Conservation (phyloP, 106 monocot genomes). For the Acorus calamus region DNA sequence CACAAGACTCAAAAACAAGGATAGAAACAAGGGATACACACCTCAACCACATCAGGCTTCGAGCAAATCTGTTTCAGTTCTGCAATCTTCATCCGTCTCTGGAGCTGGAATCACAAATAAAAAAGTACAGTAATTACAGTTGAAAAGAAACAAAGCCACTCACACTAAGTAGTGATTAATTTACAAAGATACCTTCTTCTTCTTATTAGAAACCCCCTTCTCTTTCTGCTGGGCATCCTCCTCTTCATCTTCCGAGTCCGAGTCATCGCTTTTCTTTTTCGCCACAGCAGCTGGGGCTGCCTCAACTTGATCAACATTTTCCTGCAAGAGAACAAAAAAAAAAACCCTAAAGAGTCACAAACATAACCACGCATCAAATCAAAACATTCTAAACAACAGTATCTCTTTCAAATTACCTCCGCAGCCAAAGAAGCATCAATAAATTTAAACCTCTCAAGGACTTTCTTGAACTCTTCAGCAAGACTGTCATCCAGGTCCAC, state of each 20-base stretch:
- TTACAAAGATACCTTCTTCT: constrained; percentile 69
- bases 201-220: constrained; percentile 77
- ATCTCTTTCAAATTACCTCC: constrained; percentile 25
- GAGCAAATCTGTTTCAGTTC: constrained; percentile 88
- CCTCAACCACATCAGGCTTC: constrained; percentile 98
- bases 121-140: not conserved
- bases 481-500: constrained; percentile 56
- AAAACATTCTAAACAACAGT: not conserved
- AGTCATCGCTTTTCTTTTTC: constrained; percentile 40
- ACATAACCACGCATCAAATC: not conserved
- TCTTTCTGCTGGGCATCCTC: constrained; percentile 66
- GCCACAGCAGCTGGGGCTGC: constrained; percentile 30
- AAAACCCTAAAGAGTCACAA: not conserved
- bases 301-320: constrained; percentile 51
- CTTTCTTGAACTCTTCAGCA: constrained; percentile 67
- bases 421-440: constrained; percentile 28
- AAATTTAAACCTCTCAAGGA: constrained; percentile 81
- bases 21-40: constrained; percentile 4
- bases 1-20: too few relatives aligned
- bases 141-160: constrained; percentile 1
- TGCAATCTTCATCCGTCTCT: constrained; percentile 98
- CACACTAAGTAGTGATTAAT: not conserved
- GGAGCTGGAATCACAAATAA: constrained; percentile 41
- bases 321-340: constrained; percentile 27
- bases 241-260: constrained; percentile 85